A percentile compares a stretch with the other conserved stretches of the same genome.
Conservation (phyloP, 306 rosid species). For the Abrus precatorius region DNA sequence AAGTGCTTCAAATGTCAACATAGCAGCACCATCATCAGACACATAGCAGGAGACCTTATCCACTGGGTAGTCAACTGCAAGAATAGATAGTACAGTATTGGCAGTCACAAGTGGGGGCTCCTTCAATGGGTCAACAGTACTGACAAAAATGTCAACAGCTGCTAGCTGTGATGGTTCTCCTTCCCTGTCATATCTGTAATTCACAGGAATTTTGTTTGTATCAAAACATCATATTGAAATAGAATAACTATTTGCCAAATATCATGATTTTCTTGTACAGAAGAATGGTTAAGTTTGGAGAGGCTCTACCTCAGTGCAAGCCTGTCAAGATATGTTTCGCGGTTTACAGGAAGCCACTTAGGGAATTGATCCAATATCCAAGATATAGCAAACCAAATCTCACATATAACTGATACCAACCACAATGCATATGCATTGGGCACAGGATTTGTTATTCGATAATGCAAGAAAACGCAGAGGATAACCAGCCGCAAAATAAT, state of each 20-base stretch:
- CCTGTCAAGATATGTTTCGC: constrained; percentile 96
- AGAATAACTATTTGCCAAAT: neutral
- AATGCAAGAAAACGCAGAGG: constrained; percentile 89
- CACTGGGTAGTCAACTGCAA: constrained; percentile 95
- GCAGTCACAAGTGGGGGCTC: constrained; percentile 99
- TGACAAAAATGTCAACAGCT: constrained; percentile 95
- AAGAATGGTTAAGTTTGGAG: constrained; percentile 11
- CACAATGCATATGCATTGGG: constrained; percentile 86
- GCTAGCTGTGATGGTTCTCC: constrained; percentile 96
- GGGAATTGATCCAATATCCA: constrained; percentile 99
- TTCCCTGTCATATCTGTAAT: constrained; percentile 88
- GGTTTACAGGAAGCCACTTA: constrained; percentile 97
- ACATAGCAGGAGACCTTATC: constrained; percentile 98
- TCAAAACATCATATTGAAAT: constrained; percentile 43
- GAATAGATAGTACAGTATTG: constrained; percentile 93
- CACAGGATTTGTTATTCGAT: constrained; percentile 95
- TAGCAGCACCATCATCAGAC: constrained; percentile 98
- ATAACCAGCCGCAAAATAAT: constrained; percentile 86
- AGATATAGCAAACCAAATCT: constrained; percentile 97
- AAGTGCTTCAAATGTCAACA: constrained; percentile 97
- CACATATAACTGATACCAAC: constrained; percentile 94
- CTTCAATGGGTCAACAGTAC: constrained; percentile 96
- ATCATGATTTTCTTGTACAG: neutral
- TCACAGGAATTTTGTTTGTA: constrained; percentile 30
- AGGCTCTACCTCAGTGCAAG: constrained; percentile 77